Percentiles rank a stretch among this genome's conserved stretches.
Evolutionary conservation across 306 rosid genomes (phyloP).

Genomic region (Dryas alaskensis): DNA sequence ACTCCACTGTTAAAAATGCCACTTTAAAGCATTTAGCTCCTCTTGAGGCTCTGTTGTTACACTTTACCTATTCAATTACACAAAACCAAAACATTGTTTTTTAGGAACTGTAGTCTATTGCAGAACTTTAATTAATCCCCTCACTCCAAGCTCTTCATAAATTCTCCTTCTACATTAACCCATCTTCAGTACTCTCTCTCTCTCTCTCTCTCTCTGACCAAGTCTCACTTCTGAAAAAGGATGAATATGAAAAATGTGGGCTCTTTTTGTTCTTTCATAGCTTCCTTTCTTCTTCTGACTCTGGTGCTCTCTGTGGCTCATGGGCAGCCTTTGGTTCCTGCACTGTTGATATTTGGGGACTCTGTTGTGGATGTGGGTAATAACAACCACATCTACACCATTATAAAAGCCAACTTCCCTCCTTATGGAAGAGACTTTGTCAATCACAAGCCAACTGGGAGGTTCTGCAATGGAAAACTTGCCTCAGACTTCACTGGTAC

Average conservation of each 20-base stretch:
- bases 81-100: too few species aligned
- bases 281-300: slow-evolving; percentile 25
- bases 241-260: slow-evolving; percentile 29
- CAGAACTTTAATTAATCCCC: too few species aligned
- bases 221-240: slow-evolving; percentile 12
- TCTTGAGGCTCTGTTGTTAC: not conserved
- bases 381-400: slow-evolving; percentile 41
- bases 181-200: not conserved
- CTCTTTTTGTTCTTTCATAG: slow-evolving; percentile 23
- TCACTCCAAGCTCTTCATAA: not conserved
- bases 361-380: slow-evolving; percentile 69
- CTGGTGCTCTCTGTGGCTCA: slow-evolving; percentile 29
- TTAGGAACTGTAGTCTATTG: too few species aligned
- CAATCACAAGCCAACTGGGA: slow-evolving; percentile 50
- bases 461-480: slow-evolving; percentile 75
- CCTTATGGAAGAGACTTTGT: slow-evolving; percentile 76
- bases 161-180: not conserved
- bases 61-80: not conserved
- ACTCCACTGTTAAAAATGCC: not conserved
- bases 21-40: not conserved
- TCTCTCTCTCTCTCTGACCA: not conserved
- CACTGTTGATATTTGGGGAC: slow-evolving; percentile 73
- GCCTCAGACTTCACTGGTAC: slow-evolving; percentile 58
- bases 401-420: slow-evolving; percentile 53
- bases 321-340: slow-evolving; percentile 66